Evolutionary conservation across 2,329 filamentous ascomycete species (phyloP), one percentile per base, ranked within the genome.

Genomic region (Sporothrix phasma): DNA sequence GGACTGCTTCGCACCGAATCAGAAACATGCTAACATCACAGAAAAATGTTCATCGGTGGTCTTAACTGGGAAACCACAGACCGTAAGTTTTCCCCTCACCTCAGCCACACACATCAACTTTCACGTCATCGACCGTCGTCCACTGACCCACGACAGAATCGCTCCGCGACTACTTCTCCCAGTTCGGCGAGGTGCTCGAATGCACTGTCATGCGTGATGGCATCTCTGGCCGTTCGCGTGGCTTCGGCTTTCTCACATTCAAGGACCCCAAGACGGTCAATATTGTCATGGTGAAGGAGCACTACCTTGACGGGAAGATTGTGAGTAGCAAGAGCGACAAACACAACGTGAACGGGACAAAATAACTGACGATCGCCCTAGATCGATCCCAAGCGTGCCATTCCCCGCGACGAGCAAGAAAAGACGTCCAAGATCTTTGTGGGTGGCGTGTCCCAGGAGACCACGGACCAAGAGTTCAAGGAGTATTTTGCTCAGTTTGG

Each of bases 181-280:
- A 97, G 71, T 99, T 96, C 74, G 94, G 94, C 66, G 94, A 99
- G 74, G 94, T 99, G 51, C 84, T 93, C 34, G 94, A 99, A 78
- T 97, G 94, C 75, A 99, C 94, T 17, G 94, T 99, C n/a, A 99
- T 99, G 94, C 86, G 94, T 69, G 94, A 99, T 76, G 92, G 92
- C 67, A 89, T 90, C 59, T 96, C 92, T 10, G 94, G 94, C 49
- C 87, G 94, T 67, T 97, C 94, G 34, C 86, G 94, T 76, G 94
- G 94, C 26, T 99, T 99, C 71, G 94, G 94, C 34, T 99, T 99
- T 77, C 81, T 99, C 67, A 99, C 94, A 0, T 99, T 99, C 81
- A 95, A 90, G 74, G 94, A 99, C 73, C 89, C 94, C 56, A 96
- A 96, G 79, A 96, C 91, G 3, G 94, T 99, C 69, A 99, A 99